phyloP scores from a whole-genome alignment of 257 asterid genomes.

The Euphrasia confusa region DNA sequence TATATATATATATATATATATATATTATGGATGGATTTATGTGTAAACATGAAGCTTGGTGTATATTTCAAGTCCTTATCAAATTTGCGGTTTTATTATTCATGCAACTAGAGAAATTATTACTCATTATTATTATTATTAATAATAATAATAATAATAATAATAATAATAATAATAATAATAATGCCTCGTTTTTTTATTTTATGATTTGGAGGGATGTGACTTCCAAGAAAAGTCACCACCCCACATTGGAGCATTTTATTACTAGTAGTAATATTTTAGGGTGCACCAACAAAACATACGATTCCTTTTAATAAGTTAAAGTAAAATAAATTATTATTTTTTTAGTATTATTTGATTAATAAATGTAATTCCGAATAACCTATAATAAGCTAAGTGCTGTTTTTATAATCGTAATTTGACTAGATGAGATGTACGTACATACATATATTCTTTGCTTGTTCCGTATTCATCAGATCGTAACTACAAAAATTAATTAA shows the following conservation, averaged over 20 bases:
- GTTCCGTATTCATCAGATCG: slow-evolving; percentile 5
- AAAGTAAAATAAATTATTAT: slow-evolving; percentile 12
- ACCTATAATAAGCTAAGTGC: slow-evolving; percentile 1
- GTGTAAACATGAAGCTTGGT: not conserved
- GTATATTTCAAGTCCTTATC: not conserved
- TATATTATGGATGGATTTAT: not conserved
- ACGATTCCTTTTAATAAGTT: slow-evolving; percentile 20
- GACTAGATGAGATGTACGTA: slow-evolving; percentile 27
- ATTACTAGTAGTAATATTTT: not conserved
- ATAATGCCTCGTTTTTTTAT: slow-evolving; percentile 11
- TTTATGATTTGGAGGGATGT: slow-evolving; percentile 2
- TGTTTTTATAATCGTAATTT: slow-evolving; percentile 23
- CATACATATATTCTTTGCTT: slow-evolving; percentile 26
- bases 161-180: too few species aligned
- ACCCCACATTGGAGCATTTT: not conserved
- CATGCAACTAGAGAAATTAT: too few species aligned
- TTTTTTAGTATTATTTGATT: too few species aligned
- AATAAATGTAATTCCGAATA: not conserved
- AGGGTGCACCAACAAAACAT: slow-evolving; percentile 10
- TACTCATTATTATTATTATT: not conserved
- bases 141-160: too few species aligned
- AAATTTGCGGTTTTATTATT: too few species aligned
- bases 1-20: too few species aligned
- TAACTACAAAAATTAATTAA: too few species aligned
- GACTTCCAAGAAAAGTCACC: slow-evolving; percentile 30